Evolutionary conservation across 106 monocot species (phyloP), one percentile per base, ranked within the genome.

Genomic region (Allium cepa): DNA sequence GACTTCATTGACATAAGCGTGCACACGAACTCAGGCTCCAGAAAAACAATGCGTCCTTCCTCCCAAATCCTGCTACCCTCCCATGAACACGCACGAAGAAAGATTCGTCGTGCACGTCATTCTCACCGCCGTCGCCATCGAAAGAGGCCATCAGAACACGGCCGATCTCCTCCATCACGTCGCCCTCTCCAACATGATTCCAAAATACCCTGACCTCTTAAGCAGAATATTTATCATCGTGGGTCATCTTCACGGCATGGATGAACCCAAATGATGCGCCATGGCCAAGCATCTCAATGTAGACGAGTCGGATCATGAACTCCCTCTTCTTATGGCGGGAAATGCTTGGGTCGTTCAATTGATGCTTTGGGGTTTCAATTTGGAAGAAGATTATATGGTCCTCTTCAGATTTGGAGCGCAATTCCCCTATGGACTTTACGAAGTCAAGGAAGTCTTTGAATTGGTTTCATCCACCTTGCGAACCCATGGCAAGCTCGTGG

Each of bases 371-470:
- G 56, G 77, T 62, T 27, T 89, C 92, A 79, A 99, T 86, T 81
- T 99, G 92, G 12, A 79, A 78, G 62, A 89, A 57, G 57, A 93
- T 59, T 86, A 99, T 99, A 47, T 92, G 92, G 71, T 99, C 97
- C 97, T n/a, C n/a, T n/a, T n/a, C n/a, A n/a, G n/a, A n/a, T n/a
- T n/a, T n/a, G n/a, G n/a, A n/a, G n/a, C n/a, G 82, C 13, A 85
- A 73, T 73, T 99, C 97, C 36, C 97, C 97, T 77, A 99, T 99
- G 60, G 92, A 89, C 68, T 93, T 92, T 56, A 99, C 87, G 60
- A 90, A 85, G 79, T 99, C 99, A n/a, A 99, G 85, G 82, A 99
- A 99, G 57, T 99, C 99, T 82, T 85, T 87, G 36, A 92, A 93
- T 47, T 89, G 84, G 36, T 83, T 84, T 86, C 93, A 87, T 1